Base-by-base conservation (phyloP, 1,284 basidiomycete species). In the Exobasidium cylindrosporum region DNA sequence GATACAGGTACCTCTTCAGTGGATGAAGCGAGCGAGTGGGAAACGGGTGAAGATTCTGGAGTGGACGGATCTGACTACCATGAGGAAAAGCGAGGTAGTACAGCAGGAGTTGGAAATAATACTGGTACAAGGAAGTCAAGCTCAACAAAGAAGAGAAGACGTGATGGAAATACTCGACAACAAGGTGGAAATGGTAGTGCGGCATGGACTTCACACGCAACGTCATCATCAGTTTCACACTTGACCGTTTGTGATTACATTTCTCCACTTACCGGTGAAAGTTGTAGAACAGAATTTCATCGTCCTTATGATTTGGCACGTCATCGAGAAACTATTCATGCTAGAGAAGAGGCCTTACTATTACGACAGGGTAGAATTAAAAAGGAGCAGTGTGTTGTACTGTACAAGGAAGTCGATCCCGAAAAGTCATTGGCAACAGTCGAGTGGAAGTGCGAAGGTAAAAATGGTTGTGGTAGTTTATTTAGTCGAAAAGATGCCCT, bases 371-470 rank as follows among this genome's bases (percentile, higher is more conserved):
- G 72, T 28, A 66, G 67, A 43, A 52, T 79, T 17, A 69, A 56
- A 13, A 56, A 76, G 31, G 69, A 73, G 4, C 65, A 78, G n/a
- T 78, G 75, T 40, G 60, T 73, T 3, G 76, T 79, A 11, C 58
- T 78, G 44, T 76, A 78, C 55, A 77, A 77, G 50, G 77, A 79
- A 62, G 77, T 79, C 21, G 76, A 78, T 60, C 72, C 76, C 10
- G 65, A 72, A 40, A 76, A 73, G 58, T 72, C 68, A n/a, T 64
- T 72, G 5, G 72, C 72, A 0, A 71, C 74, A 26, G 65, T 73
- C 17, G 77, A 79, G 61, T 79, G 77, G 77, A 73, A 68, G 57
- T 79, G 77, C 56, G 76, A 78, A 47, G 64, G 66, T n/a, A 21
- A 45, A 35, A 66, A 60, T 57, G 66, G 64, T 40, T 68, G 65